phyloP scores from a whole-genome alignment of 768 basidiomycete genomes.

The Panaeolus cyanescens region DNA sequence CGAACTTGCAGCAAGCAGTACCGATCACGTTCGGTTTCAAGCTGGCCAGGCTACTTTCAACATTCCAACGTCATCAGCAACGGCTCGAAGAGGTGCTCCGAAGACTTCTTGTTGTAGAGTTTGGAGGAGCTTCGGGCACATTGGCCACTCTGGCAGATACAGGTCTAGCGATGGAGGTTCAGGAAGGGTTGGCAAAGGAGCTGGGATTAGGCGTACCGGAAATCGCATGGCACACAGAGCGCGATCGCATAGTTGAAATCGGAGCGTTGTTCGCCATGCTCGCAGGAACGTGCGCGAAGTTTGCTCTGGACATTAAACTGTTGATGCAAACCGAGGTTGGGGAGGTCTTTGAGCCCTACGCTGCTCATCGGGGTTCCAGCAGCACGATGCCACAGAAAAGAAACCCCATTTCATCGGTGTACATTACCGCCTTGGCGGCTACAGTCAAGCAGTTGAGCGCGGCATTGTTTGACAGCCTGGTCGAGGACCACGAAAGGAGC shows the following conservation, averaged over 20 bases:
- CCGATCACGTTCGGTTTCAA: conserved; percentile 51
- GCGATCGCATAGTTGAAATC: conserved; percentile 44
- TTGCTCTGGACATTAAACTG: conserved; percentile 45
- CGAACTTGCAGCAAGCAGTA: conserved; percentile 50
- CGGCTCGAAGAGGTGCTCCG: conserved; percentile 36
- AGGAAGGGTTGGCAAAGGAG: conserved; percentile 29
- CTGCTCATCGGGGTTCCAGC: conserved; percentile 44
- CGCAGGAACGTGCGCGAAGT: conserved; percentile 47
- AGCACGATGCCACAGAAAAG: conserved; percentile 54
- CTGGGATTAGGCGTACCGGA: conserved; percentile 28
- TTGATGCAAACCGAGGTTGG: conserved; percentile 50
- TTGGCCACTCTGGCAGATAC: conserved; percentile 43
- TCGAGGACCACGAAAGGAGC: conserved; percentile 49
- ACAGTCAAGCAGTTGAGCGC: conserved; percentile 40
- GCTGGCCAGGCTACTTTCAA: conserved; percentile 42
- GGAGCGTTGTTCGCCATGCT: conserved; percentile 46
- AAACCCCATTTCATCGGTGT: conserved; percentile 47
- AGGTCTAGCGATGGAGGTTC: conserved; percentile 35
- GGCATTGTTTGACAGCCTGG: conserved; percentile 46
- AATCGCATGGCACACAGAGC: conserved; percentile 43
- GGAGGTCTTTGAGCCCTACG: conserved; percentile 46
- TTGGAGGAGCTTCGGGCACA: conserved; percentile 48
- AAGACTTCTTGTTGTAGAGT: conserved; percentile 42
- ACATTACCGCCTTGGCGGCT: conserved; percentile 44
- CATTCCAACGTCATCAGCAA: conserved; percentile 40